Evolutionary conservation across 2,329 filamentous ascomycete genomes (phyloP).

Genomic region (Alternaria ventricosa): DNA sequence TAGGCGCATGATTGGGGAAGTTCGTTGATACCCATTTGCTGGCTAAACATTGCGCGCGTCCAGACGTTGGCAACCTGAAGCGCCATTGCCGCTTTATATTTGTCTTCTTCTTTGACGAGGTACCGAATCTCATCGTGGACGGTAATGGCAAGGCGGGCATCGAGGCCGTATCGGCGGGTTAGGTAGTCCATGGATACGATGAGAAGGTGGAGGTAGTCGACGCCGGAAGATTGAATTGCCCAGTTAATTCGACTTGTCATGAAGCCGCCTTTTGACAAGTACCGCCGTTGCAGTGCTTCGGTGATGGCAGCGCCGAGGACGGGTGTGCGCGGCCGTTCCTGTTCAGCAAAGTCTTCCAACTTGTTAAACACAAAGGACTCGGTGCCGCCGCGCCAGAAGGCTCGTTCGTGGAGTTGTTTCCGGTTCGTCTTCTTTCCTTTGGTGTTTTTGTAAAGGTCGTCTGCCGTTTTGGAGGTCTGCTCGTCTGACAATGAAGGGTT

Average conservation of each 20-base stretch:
- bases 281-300: slow-evolving; percentile 88
- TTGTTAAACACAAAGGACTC: slow-evolving; percentile 99
- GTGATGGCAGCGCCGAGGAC: slow-evolving; percentile 95
- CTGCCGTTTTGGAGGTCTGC: slow-evolving; percentile 77
- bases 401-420: slow-evolving; percentile 71
- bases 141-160: slow-evolving; percentile 86
- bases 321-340: slow-evolving; percentile 87
- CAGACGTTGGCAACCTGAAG: slow-evolving; percentile 93
- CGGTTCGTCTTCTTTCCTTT: slow-evolving; percentile 87
- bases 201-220: slow-evolving; percentile 94
- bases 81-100: slow-evolving; percentile 89
- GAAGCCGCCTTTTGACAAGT: slow-evolving; percentile 87
- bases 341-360: slow-evolving; percentile 95
- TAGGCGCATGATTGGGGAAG: slow-evolving; percentile 93
- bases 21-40: slow-evolving; percentile 95
- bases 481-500: slow-evolving; percentile 82
- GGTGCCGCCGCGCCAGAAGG: slow-evolving; percentile 95
- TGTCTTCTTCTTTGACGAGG: slow-evolving; percentile 82
- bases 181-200: slow-evolving; percentile 96
- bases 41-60: slow-evolving; percentile 96
- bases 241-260: slow-evolving; percentile 98
- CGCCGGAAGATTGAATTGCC: slow-evolving; percentile 97
- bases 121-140: slow-evolving; percentile 99
- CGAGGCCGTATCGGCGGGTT: slow-evolving; percentile 80
- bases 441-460: slow-evolving; percentile 83